These are phyloP conservation scores for Sindora glabra DNA, from an alignment of 306 rosid genomes.

Conservation along the genomic window DNA sequence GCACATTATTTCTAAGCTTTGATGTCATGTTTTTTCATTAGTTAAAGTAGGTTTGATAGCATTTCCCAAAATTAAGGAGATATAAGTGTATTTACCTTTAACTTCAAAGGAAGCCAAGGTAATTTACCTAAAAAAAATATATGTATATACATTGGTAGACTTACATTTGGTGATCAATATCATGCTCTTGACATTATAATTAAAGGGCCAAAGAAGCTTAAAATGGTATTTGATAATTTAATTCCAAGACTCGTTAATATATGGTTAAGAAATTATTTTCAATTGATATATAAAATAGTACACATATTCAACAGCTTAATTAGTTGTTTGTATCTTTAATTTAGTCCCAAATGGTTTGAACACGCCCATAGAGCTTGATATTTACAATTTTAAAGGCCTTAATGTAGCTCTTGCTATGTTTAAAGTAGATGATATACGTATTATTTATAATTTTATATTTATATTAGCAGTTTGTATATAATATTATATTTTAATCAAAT, in stretches of 20 bases:
- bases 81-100: no score
- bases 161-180: constrained; percentile 97
- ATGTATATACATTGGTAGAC: constrained; percentile 95
- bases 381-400: constrained; percentile 76
- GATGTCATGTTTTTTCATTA: no score
- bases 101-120: no score
- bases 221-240: constrained; percentile 80
- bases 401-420: constrained; percentile 94
- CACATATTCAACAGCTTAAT: constrained; percentile 8
- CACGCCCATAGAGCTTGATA: constrained; percentile 68
- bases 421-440: constrained; percentile 82
- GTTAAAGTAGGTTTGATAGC: no score
- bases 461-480: neutral
- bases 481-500: neutral
- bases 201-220: constrained; percentile 79
- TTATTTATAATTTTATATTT: constrained; percentile 14
- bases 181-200: constrained; percentile 82
- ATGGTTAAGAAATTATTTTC: constrained; percentile 7
- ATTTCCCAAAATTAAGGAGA: no score
- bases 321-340: constrained; percentile 10
- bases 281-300: neutral
- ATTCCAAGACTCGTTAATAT: neutral
- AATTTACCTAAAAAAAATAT: no score
- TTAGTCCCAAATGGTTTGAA: constrained; percentile 77
- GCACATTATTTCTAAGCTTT: no score